These are phyloP conservation scores for Waltiozyma solani DNA, from an alignment of 1,139 yeast species.

Conservation along the genomic window DNA sequence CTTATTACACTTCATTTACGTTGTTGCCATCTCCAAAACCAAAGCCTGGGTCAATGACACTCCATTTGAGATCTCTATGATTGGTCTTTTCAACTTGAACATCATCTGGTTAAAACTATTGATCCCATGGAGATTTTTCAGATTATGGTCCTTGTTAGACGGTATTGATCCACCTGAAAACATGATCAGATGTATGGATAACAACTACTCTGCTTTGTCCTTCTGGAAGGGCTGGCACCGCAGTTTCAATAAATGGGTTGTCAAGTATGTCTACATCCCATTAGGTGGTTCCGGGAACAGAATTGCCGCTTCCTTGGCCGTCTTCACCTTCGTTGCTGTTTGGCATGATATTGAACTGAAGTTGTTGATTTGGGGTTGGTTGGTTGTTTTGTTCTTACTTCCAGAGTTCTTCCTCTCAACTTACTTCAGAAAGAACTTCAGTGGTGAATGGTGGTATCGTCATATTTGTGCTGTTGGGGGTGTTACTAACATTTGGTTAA, in stretches of 20 bases:
- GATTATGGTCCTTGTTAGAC: conserved; percentile 87
- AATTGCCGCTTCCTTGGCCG: conserved; percentile 67
- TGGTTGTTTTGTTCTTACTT: conserved; percentile 74
- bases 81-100: conserved; percentile 82
- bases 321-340: conserved; percentile 93
- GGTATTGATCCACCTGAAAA: conserved; percentile 96
- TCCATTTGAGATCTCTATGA: conserved; percentile 91
- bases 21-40: conserved; percentile 79
- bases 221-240: conserved; percentile 99
- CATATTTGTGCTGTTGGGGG: conserved; percentile 83
- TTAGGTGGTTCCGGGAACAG: conserved; percentile 72
- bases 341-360: conserved; percentile 97
- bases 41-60: conserved; percentile 87
- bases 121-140: conserved; percentile 92
- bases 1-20: conserved; percentile 78
- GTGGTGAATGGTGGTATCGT: conserved; percentile 60
- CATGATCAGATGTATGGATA: conserved; percentile 93
- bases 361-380: conserved; percentile 92
- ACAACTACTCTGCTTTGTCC: conserved; percentile 83
- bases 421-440: conserved; percentile 28
- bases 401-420: conserved; percentile 73
- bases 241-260: conserved; percentile 83
- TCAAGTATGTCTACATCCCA: conserved; percentile 77
- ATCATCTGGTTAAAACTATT: conserved; percentile 87
- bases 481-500: conserved; percentile 86